Conservation (phyloP, 371 early-diverging fungal genomes). For the Umbelopsis sp. region DNA sequence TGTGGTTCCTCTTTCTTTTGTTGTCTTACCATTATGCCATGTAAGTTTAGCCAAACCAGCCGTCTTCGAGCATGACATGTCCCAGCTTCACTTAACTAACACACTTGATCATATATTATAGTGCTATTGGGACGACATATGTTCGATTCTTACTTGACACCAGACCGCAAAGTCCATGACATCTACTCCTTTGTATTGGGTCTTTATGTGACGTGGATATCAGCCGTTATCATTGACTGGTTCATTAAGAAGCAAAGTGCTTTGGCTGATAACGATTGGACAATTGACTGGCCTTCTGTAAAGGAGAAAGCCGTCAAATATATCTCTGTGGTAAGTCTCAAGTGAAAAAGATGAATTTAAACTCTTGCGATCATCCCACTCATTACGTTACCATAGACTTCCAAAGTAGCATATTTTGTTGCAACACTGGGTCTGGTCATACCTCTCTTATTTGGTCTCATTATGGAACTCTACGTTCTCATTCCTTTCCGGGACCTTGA, state of each 20-base stretch:
- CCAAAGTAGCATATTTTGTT: constrained; percentile 30
- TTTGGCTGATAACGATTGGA: not conserved
- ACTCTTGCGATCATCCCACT: not conserved
- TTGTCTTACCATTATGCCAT: constrained; percentile 40
- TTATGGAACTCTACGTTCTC: constrained; percentile 54
- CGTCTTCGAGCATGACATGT: not conserved
- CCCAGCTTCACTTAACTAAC: not conserved
- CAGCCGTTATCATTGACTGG: constrained; percentile 31
- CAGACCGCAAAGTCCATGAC: constrained; percentile 52
- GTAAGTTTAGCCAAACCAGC: constrained; percentile 28
- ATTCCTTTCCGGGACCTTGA: constrained; percentile 41
- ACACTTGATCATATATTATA: constrained; percentile 16
- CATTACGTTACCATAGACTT: not conserved
- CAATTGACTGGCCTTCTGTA: not conserved
- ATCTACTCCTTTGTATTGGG: constrained; percentile 59
- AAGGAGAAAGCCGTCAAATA: constrained; percentile 2
- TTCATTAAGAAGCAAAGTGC: constrained; percentile 19
- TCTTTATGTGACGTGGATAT: constrained; percentile 40
- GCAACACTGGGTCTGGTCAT: constrained; percentile 45
- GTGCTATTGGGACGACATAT: constrained; percentile 51
- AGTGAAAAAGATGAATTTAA: too few species aligned
- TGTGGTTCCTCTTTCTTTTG: constrained; percentile 43
- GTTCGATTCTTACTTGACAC: constrained; percentile 27
- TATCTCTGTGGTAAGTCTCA: constrained; percentile 6
- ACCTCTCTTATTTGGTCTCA: constrained; percentile 49